Evolutionary conservation across 768 basidiomycete genomes (phyloP), one percentile per base, ranked within the genome.

Genomic region (Russula abietina): DNA sequence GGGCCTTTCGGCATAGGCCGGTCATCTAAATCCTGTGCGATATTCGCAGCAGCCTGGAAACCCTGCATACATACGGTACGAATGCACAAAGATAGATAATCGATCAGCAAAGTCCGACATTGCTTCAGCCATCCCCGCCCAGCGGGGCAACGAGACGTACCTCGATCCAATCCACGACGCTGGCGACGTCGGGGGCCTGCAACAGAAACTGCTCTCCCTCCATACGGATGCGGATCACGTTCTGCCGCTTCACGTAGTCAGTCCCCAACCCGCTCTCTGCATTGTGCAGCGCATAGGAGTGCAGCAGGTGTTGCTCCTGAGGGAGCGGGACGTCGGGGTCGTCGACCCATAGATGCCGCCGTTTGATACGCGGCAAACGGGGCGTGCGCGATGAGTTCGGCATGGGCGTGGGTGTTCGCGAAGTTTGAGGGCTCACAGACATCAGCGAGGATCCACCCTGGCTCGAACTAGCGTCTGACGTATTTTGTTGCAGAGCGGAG

Each of bases 141-240:
- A 17, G 49, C n/a, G 22, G 30, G 10, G 38, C n/a, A 11, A 69
- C 77, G 60, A 26, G 9, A 70, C 78, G 60, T 68, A 93, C 92
- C 86, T 99, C 96, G 65, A 99, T 95, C 93, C 96, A 95, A 58
- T 88, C 85, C 59, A 98, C 91, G 1, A 98, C 95, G 30, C 85
- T 84, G 49, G 85, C 80, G 43, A 93, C 86, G 70, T 90, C 87
- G 55, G 80, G 83, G 3, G 91, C 91, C 75, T 99, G 96, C 68
- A 99, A 69, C 68, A 99, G 77, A 75, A 99, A 99, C 76, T 99
- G 97, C 77, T 98, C 92, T 14, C 96, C 97, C 72, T 97, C 93
- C 66, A 93, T 77, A 61, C 96, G 76, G 32, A 98, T 84, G 24
- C 97, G 81, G 38, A 98, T 93, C 50, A 98, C 96, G 72, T 98